Base-by-base conservation (phyloP, 2,329 filamentous ascomycete genomes). In the Chaetomium globosum region DNA sequence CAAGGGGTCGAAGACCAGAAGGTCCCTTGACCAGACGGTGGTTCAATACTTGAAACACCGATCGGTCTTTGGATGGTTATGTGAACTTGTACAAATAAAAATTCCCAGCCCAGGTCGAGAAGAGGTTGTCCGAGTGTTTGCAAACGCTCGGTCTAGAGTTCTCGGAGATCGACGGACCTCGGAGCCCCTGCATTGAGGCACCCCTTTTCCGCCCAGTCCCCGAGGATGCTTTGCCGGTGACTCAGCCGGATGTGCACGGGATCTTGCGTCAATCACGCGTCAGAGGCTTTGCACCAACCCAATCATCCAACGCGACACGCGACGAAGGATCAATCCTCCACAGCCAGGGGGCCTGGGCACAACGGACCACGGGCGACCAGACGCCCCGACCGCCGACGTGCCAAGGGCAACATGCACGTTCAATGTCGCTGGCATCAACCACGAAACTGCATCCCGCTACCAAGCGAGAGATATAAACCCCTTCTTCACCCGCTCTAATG, bases 291-390 rank as follows among this genome's bases (percentile, higher is more conserved):
- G 16, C 8, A 9, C 21, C 33, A 28, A 21, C 48, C 54, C 63
- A 65, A 65, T 62, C 59, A 65, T 62, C 59, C 59, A 54, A 54
- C 63, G 54, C 59, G 63, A 59, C 33, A 19, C 63, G 63, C 54
- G 59, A 54, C 59, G 48, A 28, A 59, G 52, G 53, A 57, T 12
- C 39, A 16, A 30, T 36, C 5, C 30, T 8, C 7, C n/a, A n/a
- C 1, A 3, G 23, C 5, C 13, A 39, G n/a, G 28, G 12, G 26
- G 26, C 1, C 56, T 30, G 56, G 13, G 31, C 58, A 28, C 30
- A 30, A 43, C 58, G 13, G 30, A 28, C 13, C 23, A 19, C 39
- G 30, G 21, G 26, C 49, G 23, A 19, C 28, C 46, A 23, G n/a
- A 46, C 21, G 52, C 21, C 12, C 53, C 53, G 39, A 51, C 2